Evolutionary conservation across 75 land plant genomes (phyloP), one percentile per base, ranked within the genome.

Genomic region (Pinus tabuliformis): DNA sequence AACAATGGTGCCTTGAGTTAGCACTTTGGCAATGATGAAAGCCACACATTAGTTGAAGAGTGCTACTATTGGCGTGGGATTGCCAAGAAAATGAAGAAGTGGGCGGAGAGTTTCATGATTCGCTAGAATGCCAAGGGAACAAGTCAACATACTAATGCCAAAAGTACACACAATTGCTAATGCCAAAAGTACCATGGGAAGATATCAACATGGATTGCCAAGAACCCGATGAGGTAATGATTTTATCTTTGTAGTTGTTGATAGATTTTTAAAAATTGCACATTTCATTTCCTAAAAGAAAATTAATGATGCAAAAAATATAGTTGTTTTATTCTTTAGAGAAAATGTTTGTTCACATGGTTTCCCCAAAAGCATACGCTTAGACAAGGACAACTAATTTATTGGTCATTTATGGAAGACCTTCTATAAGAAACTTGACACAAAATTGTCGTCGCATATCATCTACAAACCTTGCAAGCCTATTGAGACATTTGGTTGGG

Each of bases 161-260:
- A 26, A 16, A 75, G 7, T 14, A 14, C 58, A n/a, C n/a, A n/a
- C n/a, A n/a, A n/a, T n/a, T n/a, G n/a, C 26, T 26, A 26, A 26
- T 26, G 26, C 26, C 26, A 26, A 26, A 16, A 75, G 7, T 14
- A 14, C 58, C 61, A 28, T 80, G 20, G 61, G 56, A 80, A 28
- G 63, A 75, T 36, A 11, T 80, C 1, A 21, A 39, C 14, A 59
- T 76, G 62, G 39, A 60, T 42, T 33, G 20, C 72, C 68, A 26
- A 9, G 18, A 36, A 59, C 18, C 54, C 22, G 52, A 45, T 37
- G 59, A 4, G 62, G 75, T 21, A 13, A 28, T 57, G 61, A 72
- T 78, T 68, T 74, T 54, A 28, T 78, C 20, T 15, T 71, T 7
- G 80, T 80, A 22, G 77, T 74, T 7, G 71, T 76, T n/a, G 70